Evolutionary conservation across 768 basidiomycete genomes (phyloP).

Genomic region (Suillus hirtellus): DNA sequence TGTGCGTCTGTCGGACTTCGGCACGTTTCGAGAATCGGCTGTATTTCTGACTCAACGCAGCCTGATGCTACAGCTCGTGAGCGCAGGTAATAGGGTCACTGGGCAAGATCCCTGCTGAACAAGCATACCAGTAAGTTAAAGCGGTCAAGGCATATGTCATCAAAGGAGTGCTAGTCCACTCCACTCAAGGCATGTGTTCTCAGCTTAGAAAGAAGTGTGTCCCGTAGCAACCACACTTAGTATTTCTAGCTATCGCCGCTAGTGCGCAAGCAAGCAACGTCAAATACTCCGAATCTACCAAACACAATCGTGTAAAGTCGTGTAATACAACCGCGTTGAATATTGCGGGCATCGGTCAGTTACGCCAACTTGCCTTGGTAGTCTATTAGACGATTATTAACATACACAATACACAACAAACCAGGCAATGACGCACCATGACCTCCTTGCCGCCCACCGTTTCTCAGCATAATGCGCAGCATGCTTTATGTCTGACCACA

Average conservation of each 20-base stretch:
- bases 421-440: constrained; percentile 29
- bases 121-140: neutral
- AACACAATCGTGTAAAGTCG: no score
- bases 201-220: neutral
- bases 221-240: neutral
- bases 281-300: no score
- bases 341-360: neutral
- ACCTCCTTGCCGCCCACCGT: constrained; percentile 29
- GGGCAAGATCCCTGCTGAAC: neutral
- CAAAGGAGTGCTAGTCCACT: neutral
- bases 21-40: neutral
- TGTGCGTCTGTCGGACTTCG: neutral
- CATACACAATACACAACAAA: neutral
- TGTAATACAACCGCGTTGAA: neutral
- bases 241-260: no score
- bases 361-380: neutral
- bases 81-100: neutral
- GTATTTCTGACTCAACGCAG: neutral
- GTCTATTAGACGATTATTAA: neutral
- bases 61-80: neutral
- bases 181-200: neutral
- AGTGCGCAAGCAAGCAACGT: no score
- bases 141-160: neutral
- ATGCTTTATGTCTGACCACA: constrained; percentile 46
- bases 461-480: constrained; percentile 50